These are phyloP conservation scores for Gypsophila paniculata DNA, from an alignment of 179 eudicot genomes.

Conservation along the genomic window DNA sequence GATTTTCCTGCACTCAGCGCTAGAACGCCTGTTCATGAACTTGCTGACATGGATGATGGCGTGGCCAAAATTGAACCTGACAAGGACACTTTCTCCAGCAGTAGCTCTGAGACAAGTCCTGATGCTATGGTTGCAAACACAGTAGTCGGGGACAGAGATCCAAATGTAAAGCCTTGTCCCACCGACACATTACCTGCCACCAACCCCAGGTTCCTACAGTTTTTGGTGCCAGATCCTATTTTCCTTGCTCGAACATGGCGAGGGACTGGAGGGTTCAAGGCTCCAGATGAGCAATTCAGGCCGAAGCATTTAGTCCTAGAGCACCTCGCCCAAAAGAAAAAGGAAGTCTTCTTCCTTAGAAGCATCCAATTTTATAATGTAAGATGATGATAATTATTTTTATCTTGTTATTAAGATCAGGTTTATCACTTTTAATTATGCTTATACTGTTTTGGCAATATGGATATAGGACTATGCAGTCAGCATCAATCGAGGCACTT, in stretches of 20 bases:
- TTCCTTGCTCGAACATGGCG: constrained; percentile 40
- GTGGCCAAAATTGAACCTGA: constrained; percentile 12
- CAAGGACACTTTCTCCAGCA: constrained; percentile 19
- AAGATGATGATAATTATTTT: not conserved
- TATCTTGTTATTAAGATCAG: not conserved
- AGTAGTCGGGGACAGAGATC: constrained; percentile 3
- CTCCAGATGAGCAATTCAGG: constrained; percentile 21
- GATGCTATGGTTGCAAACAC: constrained; percentile 16
- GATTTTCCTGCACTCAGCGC: constrained; percentile 1
- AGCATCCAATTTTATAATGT: constrained; percentile 30
- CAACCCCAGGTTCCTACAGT: constrained; percentile 27
- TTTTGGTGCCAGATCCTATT: constrained; percentile 33
- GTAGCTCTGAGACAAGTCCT: constrained; percentile 10
- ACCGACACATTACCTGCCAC: constrained; percentile 6
- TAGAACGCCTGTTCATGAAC: not conserved
- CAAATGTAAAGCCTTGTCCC: not conserved
- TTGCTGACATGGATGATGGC: not conserved
- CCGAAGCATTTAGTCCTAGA: constrained; percentile 34
- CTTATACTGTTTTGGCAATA: not conserved
- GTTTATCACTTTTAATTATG: not conserved
- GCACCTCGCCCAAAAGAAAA: constrained; percentile 33
- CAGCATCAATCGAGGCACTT: constrained; percentile 27
- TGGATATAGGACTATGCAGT: constrained; percentile 29
- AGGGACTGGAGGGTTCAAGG: constrained; percentile 33
- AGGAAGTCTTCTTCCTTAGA: constrained; percentile 36